These are phyloP conservation scores for Gymnopilus junonius DNA, from an alignment of 768 basidiomycete species.

Conservation along the genomic window DNA sequence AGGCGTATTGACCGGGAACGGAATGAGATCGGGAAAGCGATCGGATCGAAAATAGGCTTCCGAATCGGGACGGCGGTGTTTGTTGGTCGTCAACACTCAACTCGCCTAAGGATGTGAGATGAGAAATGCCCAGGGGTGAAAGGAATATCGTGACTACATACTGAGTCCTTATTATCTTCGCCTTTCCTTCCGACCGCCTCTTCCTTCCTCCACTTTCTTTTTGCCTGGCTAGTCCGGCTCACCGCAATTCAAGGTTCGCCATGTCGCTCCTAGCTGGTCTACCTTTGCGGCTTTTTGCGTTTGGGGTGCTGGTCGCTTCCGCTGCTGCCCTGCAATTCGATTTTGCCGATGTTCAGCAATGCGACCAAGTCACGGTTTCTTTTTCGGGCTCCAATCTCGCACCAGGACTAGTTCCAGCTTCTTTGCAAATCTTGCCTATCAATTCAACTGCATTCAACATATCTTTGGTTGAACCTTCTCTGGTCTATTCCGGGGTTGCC, in stretches of 20 bases:
- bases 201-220: conserved; percentile 29
- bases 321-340: conserved; percentile 38
- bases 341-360: conserved; percentile 53
- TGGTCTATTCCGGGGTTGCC: conserved; percentile 43
- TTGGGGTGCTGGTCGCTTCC: conserved; percentile 47
- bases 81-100: conserved; percentile 17
- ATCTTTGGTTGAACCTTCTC: conserved; percentile 41
- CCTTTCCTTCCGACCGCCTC: conserved; percentile 19
- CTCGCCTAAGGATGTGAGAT: conserved; percentile 19
- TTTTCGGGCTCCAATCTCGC: conserved; percentile 44
- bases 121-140: conserved; percentile 14
- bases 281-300: conserved; percentile 29
- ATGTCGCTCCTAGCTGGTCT: conserved; percentile 38
- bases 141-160: conserved; percentile 2
- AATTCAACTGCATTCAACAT: conserved; percentile 53
- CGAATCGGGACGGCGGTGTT: conserved; percentile 9
- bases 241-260: conserved; percentile 32
- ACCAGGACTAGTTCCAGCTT: conserved; percentile 40
- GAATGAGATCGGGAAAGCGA: conserved; percentile 11
- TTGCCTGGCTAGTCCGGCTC: conserved; percentile 40
- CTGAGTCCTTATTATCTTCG: conserved; percentile 1
- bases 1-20: conserved; percentile 18
- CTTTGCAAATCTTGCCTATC: conserved; percentile 58
- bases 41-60: conserved; percentile 4
- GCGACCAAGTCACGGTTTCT: conserved; percentile 50